phyloP scores from a whole-genome alignment of 106 monocot genomes.

The Xerophyta viscosa region DNA sequence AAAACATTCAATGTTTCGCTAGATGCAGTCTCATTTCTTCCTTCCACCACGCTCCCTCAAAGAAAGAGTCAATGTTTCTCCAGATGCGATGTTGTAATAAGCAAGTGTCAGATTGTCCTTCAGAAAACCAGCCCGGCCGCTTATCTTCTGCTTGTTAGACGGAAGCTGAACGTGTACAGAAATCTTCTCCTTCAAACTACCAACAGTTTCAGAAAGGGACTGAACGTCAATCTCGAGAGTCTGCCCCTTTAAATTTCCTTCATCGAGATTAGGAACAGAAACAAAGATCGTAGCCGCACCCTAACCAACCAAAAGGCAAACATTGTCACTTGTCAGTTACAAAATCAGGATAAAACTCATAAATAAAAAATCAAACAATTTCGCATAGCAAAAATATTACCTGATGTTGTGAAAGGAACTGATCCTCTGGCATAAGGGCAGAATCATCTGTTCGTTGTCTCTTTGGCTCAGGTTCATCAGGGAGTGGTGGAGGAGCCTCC shows the following conservation, averaged over 20 bases:
- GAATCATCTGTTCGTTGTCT: constrained; percentile 75
- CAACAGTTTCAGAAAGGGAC: constrained; percentile 77
- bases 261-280: constrained; percentile 89
- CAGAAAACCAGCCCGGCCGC: constrained; percentile 82
- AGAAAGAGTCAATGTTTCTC: constrained; percentile 69
- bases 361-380: neutral
- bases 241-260: constrained; percentile 94
- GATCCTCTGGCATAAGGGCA: constrained; percentile 78
- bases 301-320: constrained; percentile 43
- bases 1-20: neutral
- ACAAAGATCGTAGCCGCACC: constrained; percentile 71
- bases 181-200: constrained; percentile 97
- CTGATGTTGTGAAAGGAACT: constrained; percentile 90
- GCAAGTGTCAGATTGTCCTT: constrained; percentile 95
- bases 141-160: constrained; percentile 95
- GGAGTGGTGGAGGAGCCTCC: constrained; percentile 86
- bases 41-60: constrained; percentile 98
- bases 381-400: constrained; percentile 29
- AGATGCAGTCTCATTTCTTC: constrained; percentile 55
- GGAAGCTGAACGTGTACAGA: constrained; percentile 94
- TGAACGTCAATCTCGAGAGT: constrained; percentile 70
- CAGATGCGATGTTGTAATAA: constrained; percentile 81
- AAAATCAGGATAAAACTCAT: neutral
- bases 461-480: constrained; percentile 99
- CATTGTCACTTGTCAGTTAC: neutral